These are phyloP conservation scores for Citrus maxima DNA, from an alignment of 345 rosid species.

Conservation along the genomic window DNA sequence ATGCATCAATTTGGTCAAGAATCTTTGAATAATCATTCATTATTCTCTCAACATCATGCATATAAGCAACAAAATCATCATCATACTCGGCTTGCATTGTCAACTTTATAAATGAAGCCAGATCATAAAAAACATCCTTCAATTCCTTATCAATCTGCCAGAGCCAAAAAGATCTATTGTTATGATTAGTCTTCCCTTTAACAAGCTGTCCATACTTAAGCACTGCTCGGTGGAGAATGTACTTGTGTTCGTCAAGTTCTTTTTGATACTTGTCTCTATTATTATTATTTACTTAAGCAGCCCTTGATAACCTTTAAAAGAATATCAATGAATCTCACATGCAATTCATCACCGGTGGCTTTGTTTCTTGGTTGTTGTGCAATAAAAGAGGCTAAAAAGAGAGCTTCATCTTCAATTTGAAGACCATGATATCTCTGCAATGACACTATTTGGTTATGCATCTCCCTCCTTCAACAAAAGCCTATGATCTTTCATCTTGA, in stretches of 20 bases:
- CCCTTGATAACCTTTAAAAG: background rate
- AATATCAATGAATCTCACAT: background rate
- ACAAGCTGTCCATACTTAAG: background rate
- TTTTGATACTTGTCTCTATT: background rate
- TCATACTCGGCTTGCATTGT: background rate
- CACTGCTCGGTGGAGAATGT: background rate
- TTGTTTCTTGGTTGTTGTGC: background rate
- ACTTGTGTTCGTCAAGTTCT: background rate
- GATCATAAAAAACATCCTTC: background rate
- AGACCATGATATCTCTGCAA: background rate
- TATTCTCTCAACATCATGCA: background rate
- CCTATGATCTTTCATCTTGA: background rate
- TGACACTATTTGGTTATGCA: background rate
- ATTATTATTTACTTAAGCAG: too few species aligned
- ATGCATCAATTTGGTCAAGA: background rate
- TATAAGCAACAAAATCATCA: background rate
- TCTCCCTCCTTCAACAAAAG: background rate
- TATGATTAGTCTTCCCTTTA: background rate
- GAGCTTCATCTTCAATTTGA: background rate
- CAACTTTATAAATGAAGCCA: background rate
- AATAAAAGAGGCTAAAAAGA: background rate
- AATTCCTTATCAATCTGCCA: background rate
- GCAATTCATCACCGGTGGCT: background rate
- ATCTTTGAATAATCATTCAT: background rate
- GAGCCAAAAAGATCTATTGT: background rate